Base-by-base conservation (phyloP, 192 early-diverging fungal genomes). In the Phycomyces blakesleeanus region DNA sequence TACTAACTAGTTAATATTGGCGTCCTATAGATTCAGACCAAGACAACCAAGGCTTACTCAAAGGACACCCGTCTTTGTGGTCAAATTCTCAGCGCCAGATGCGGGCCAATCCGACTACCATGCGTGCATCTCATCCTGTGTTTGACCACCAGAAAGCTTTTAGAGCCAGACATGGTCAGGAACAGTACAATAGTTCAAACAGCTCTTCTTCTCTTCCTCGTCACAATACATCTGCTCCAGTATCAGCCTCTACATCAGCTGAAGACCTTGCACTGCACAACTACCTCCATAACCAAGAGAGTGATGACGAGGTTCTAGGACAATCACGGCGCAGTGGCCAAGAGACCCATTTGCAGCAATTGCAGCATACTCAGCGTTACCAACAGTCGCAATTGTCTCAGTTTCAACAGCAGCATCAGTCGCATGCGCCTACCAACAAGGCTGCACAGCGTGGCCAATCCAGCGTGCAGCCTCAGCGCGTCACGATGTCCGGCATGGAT, bases 401-500 rank as follows among this genome's bases (percentile, higher is more conserved):
- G 1, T 51, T 63, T 15, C 70, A 63, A 22, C 63, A 55, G 18
- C 59, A 66, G 22, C 59, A 40, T 21, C 59, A 56, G 26, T 51
- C 20, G 11, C 51, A 34, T 38, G 16, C 42, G 20, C 39, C 49
- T 26, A 52, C 18, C 22, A 57, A 21, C 38, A 44, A 51, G 9
- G 15, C 47, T 21, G 57, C 40, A 15, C 51, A 47, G 21, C 58
- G n/a, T 38, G 41, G 24, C 18, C 25, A 21, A 53, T 47, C 57
- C 25, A 27, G 21, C 8, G 10, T 5, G 15, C 49, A 64, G 25
- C 63, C 24, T 25, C 16, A 24, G 18, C 64, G 61, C n/a, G 44
- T 55, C 22, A 20, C 39, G 15, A 64, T 70, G 57, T 73, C 71
- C 18, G 71, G 64, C 22, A 73, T 73, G 71, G 71, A 73, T 55